Base-by-base conservation (phyloP, 2,329 filamentous ascomycete genomes). In the Keithomyces neogunnii region DNA sequence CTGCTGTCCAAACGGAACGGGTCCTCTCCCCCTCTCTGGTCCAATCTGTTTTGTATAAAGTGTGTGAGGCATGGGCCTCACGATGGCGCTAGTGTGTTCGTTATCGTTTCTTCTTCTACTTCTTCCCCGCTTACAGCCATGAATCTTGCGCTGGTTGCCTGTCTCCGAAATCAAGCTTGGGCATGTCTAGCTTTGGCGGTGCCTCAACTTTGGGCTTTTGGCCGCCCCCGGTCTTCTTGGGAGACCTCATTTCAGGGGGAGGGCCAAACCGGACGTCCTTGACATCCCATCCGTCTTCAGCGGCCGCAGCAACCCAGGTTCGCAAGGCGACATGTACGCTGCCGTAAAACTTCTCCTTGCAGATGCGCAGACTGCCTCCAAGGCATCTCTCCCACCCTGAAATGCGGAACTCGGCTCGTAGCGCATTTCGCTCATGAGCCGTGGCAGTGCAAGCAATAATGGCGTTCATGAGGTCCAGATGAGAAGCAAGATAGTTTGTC, bases 311-410 rank as follows among this genome's bases (percentile, higher is more conserved):
- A 19, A 96, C 87, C 91, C 92, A 99, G 5, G 88, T 91, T 50
- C 87, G 83, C 56, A 97, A 75, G 2, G 85, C 89, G 60, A 92
- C 89, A 65, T 99, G 93, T 3, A 99, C 88, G 47, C 87, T 84
- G 2, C 88, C 87, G 65, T 99, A 97, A 66, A 97, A 96, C 67
- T 97, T 97, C 69, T 96, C 91, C 67, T 97, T 99, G 75, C 92
- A 97, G 13, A 92, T 85, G 4, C 93, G 83, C 55, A 97, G 73
- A 52, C 84, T 92, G 28, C 81, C 80, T 13, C 90, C 90, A 77
- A 97, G 88, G 59, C 87, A 84, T 59, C 90, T 90, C 68, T 99
- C 93, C 74, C 90, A 95, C 6, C 93, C 92, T 0, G 88, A 95
- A 54, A 91, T 82, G 49, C 82, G 81, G 49, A 97, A 75, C 52